Evolutionary conservation across 2,329 filamentous ascomycete species (phyloP), one percentile per base, ranked within the genome.

Genomic region (Apiospora aurea): DNA sequence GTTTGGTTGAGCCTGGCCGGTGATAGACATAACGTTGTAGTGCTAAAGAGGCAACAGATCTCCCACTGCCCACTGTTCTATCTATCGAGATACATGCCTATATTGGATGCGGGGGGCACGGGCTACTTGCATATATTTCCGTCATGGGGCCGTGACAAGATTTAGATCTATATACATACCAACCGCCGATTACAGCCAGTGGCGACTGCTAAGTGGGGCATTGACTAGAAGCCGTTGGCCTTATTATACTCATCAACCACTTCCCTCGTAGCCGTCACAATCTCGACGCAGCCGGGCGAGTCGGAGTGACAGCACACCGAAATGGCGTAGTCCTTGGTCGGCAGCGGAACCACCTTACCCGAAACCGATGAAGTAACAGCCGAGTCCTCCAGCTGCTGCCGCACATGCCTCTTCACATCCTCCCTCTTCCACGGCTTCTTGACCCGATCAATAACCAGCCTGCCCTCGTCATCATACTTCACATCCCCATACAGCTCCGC

Each of bases 351-450:
- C 1, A 77, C 75, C 70, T 80, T 81, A 0, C 83, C 84, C 71
- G 84, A 83, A 5, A 81, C 79, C 1, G 57, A 64, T 6, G 83
- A 82, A 1, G 81, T 84, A 13, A 84, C 83, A 1, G 81, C 81
- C 66, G 81, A 79, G 6, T 82, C 80, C 57, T 82, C 80, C 10
- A 85, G 74, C 75, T 85, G 84, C 74, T 83, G 80, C n/a, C 77
- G 73, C 6, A 85, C 81, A 70, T 84, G 83, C 61, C 77, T 80
- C 77, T 80, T 80, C 18, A 85, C 81, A 49, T 85, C 83, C 8
- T 80, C 79, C 0, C 78, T 71, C 34, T 81, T 77, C 81, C 83
- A 84, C 1, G 83, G 79, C 82, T 89, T 88, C 81, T 90, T 90
- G 81, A 89, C 88, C 44, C 88, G 83, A 85, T 72, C 87, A 78